Evolutionary conservation across 441 rosid species (phyloP).

Genomic region (Lepidium campestre): DNA sequence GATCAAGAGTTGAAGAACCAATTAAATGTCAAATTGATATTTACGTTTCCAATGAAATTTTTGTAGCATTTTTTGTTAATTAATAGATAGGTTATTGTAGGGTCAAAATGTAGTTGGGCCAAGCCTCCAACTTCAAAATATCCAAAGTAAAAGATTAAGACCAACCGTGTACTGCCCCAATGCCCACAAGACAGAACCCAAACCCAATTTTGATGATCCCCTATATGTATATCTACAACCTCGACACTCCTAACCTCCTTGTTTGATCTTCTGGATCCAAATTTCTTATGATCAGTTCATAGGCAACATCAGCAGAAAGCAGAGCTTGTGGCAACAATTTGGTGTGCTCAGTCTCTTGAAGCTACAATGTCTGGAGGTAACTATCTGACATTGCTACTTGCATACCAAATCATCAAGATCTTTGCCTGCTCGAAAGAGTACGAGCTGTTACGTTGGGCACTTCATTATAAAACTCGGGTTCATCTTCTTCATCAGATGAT

Average conservation of each 20-base stretch:
- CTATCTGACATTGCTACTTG: neutral
- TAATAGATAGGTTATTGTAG: neutral
- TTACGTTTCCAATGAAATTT: too few species aligned
- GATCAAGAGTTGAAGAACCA: too few species aligned
- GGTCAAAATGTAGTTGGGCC: neutral
- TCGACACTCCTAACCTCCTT: neutral
- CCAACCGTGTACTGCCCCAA: neutral
- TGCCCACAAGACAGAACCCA: neutral
- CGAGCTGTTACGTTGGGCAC: conserved; percentile 24
- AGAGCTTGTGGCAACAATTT: neutral
- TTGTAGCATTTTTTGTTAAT: too few species aligned
- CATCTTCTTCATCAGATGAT: conserved; percentile 90
- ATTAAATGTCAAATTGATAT: too few species aligned
- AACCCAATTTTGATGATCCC: neutral
- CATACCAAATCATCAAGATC: conserved; percentile 22
- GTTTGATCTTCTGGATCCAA: neutral
- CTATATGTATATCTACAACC: conserved; percentile 2
- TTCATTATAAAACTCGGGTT: conserved; percentile 48
- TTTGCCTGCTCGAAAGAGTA: conserved; percentile 37
- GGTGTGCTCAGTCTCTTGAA: neutral
- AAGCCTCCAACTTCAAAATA: neutral
- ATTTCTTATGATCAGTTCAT: conserved; percentile 11
- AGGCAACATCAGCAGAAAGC: conserved; percentile 3
- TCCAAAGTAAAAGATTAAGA: conserved; percentile 6
- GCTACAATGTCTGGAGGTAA: conserved; percentile 9